A percentile compares a stretch with the other conserved stretches of the same genome.
Evolutionary conservation across 2,329 filamentous ascomycete genomes (phyloP).

Genomic region (Sporothrix mexicana): DNA sequence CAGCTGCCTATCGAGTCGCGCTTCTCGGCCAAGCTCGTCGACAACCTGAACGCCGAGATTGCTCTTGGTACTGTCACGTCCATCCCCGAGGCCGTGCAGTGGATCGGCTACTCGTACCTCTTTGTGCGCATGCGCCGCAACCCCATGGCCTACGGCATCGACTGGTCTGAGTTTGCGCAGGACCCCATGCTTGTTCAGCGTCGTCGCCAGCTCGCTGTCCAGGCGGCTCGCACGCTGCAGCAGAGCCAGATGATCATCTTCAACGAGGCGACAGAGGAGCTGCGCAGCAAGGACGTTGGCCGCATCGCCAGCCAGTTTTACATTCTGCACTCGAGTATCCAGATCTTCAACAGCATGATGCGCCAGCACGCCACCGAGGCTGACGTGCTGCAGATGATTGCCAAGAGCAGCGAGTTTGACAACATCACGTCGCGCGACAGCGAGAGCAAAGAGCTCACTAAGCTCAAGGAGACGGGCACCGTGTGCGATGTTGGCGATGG

Average conservation of each 20-base stretch:
- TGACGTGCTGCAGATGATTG: conserved; percentile 94
- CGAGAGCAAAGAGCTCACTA: conserved; percentile 84
- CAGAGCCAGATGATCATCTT: conserved; percentile 99
- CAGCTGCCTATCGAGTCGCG: conserved; percentile 97
- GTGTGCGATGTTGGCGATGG: conserved; percentile 80
- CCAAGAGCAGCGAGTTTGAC: conserved; percentile 96
- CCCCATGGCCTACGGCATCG: conserved; percentile 90
- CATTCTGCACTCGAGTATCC: conserved; percentile 88
- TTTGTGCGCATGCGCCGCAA: conserved; percentile 97
- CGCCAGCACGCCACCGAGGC: conserved; percentile 81
- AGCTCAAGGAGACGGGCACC: conserved; percentile 72
- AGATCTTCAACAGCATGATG: conserved; percentile 98
- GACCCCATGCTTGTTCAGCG: conserved; percentile 88
- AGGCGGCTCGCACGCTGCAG: conserved; percentile 85
- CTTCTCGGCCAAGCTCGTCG: conserved; percentile 90
- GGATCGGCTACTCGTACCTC: conserved; percentile 97
- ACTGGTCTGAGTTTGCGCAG: conserved; percentile 87
- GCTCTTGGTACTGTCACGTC: conserved; percentile 93
- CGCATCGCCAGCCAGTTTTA: conserved; percentile 98
- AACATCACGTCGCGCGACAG: conserved; percentile 92
- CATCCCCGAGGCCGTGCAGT: conserved; percentile 89
- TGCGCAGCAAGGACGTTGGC: conserved; percentile 92
- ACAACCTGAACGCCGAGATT: conserved; percentile 96
- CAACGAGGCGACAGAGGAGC: conserved; percentile 90
- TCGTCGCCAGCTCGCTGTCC: conserved; percentile 82